phyloP scores from a whole-genome alignment of 2,329 filamentous ascomycete species.

The Cladosporium austrohemisphaericum region DNA sequence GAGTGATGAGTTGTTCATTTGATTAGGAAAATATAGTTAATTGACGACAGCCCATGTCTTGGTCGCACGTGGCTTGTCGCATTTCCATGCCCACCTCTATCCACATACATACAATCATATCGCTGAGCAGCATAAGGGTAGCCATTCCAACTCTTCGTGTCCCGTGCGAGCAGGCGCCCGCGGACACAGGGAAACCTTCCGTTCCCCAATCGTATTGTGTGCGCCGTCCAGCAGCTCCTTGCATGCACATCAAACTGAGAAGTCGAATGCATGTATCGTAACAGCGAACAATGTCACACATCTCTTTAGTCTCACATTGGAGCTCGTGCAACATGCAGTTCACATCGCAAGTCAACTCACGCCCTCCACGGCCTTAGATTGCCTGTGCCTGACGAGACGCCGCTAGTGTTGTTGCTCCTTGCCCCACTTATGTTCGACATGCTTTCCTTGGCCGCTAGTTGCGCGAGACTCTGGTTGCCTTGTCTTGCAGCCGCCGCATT shows the following conservation, averaged over 20 bases:
- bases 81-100: constrained; percentile 3
- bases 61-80: too few relatives aligned
- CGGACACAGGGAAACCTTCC: background rate
- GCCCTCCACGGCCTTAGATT: constrained; percentile 12
- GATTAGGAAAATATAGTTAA: too few relatives aligned
- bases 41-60: background rate
- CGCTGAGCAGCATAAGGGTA: background rate
- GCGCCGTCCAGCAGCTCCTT: constrained; percentile 10
- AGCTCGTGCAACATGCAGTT: background rate
- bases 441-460: constrained; percentile 26
- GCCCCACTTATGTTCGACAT: constrained; percentile 20
- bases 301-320: background rate
- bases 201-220: background rate
- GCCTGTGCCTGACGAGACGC: constrained; percentile 2
- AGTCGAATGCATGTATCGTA: background rate
- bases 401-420: constrained; percentile 2
- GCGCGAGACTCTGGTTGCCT: constrained; percentile 19
- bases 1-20: background rate
- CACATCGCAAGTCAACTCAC: background rate
- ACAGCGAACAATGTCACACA: too few relatives aligned
- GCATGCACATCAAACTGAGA: background rate
- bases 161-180: background rate
- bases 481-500: background rate
- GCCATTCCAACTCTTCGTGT: background rate
- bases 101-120: constrained; percentile 14